Conservation (phyloP, 2,329 filamentous ascomycete genomes). For the Penicillium sp. region DNA sequence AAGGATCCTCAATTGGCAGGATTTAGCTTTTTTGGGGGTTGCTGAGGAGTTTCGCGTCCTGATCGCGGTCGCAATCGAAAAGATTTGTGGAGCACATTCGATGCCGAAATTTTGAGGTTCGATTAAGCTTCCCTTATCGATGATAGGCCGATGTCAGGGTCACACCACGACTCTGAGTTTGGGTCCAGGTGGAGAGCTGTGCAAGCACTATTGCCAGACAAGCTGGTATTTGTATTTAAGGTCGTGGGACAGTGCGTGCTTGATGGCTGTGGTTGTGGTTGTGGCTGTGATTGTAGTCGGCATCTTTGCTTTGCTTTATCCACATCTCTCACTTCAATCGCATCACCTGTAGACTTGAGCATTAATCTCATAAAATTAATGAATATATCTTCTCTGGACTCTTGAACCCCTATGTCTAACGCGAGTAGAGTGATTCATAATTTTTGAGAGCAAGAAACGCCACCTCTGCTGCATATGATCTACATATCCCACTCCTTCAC, state of each 20-base stretch:
- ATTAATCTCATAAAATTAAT: no score
- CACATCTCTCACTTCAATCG: not conserved
- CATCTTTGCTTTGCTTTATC: not conserved
- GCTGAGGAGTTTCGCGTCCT: not conserved
- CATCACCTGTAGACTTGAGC: no score
- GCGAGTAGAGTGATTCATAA: no score
- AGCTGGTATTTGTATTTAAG: not conserved
- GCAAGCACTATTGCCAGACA: not conserved
- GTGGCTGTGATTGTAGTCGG: not conserved
- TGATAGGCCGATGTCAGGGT: constrained; percentile 11
- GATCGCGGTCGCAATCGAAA: not conserved
- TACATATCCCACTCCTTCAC: no score
- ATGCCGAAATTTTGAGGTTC: constrained; percentile 12
- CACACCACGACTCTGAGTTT: constrained; percentile 1
- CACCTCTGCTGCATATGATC: no score
- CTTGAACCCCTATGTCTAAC: no score
- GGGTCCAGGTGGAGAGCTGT: not conserved
- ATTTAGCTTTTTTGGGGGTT: not conserved
- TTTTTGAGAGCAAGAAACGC: no score
- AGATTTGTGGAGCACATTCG: constrained; percentile 2
- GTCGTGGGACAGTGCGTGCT: no score
- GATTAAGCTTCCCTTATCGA: constrained; percentile 22
- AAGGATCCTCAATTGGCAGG: not conserved
- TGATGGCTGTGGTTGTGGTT: not conserved
- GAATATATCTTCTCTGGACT: no score